A percentile compares a stretch with the other conserved stretches of the same genome.
These are phyloP conservation scores for Zoysia japonica DNA, from an alignment of 176 grass and related monocot genomes.

Conservation along the genomic window DNA sequence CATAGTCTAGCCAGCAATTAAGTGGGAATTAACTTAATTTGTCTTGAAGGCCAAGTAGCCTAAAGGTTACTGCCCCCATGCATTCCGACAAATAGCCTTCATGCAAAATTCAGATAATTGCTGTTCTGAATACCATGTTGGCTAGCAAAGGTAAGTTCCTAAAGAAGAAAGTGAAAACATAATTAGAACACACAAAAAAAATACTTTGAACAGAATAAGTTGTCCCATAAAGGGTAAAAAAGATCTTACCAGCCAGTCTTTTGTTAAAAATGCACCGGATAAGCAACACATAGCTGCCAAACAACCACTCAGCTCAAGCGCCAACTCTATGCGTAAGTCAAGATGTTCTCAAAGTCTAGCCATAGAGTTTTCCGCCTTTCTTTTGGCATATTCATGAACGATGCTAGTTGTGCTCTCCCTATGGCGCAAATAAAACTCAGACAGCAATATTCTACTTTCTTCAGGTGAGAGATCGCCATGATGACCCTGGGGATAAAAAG, in stretches of 20 bases:
- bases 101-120: background rate
- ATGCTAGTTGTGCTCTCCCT: background rate
- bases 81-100: background rate
- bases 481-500: slow-evolving; percentile 57
- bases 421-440: too few relatives aligned
- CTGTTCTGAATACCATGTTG: background rate
- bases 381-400: slow-evolving; percentile 57
- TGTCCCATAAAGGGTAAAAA: background rate
- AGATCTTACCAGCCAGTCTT: slow-evolving; percentile 25
- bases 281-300: slow-evolving; percentile 7
- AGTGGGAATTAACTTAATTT: background rate
- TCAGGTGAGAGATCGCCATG: slow-evolving; percentile 77
- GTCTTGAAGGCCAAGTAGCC: background rate
- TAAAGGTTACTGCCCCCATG: background rate
- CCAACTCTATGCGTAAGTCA: background rate
- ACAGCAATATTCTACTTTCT: slow-evolving; percentile 40
- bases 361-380: slow-evolving; percentile 50
- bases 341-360: slow-evolving; percentile 43
- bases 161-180: background rate
- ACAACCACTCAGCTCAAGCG: slow-evolving; percentile 1
- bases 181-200: background rate
- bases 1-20: background rate
- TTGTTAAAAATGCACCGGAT: slow-evolving; percentile 11
- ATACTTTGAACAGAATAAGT: background rate
- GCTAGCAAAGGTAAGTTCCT: background rate